Evolutionary conservation across 768 basidiomycete species (phyloP).

Genomic region (Lactifluus pinguis): DNA sequence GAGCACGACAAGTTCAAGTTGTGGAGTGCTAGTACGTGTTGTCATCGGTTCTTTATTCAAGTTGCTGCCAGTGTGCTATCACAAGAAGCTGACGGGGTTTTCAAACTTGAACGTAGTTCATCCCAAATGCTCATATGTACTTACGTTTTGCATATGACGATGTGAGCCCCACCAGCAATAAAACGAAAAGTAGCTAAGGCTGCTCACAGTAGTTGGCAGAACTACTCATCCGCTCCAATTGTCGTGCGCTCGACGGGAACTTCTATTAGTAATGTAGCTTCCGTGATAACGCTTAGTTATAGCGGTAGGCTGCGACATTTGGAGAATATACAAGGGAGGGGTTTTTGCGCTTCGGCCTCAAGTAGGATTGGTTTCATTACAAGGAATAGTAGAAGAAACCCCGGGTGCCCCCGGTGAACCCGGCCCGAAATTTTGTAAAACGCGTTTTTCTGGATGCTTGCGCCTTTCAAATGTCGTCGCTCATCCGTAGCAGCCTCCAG

Average conservation of each 20-base stretch:
- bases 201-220: not conserved
- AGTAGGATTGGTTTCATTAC: not conserved
- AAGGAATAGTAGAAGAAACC: not conserved
- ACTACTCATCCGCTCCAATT: not conserved
- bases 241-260: not conserved
- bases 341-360: not conserved
- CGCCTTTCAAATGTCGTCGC: not conserved
- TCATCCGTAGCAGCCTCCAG: not conserved
- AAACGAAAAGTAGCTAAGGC: not conserved
- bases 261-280: not conserved
- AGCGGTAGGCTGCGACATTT: not conserved
- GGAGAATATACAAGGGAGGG: not conserved
- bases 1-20: too few relatives aligned
- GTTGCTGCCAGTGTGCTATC: too few relatives aligned
- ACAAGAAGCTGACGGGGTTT: too few relatives aligned
- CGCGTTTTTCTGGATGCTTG: not conserved
- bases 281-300: not conserved
- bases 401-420: not conserved
- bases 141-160: too few relatives aligned
- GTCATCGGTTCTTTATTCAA: too few relatives aligned
- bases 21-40: too few relatives aligned
- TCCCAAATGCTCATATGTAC: too few relatives aligned
- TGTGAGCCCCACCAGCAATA: not conserved
- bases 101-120: too few relatives aligned
- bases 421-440: not conserved